These are phyloP conservation scores for Eucalyptus caleyi DNA, from an alignment of 345 rosid genomes.

Conservation along the genomic window DNA sequence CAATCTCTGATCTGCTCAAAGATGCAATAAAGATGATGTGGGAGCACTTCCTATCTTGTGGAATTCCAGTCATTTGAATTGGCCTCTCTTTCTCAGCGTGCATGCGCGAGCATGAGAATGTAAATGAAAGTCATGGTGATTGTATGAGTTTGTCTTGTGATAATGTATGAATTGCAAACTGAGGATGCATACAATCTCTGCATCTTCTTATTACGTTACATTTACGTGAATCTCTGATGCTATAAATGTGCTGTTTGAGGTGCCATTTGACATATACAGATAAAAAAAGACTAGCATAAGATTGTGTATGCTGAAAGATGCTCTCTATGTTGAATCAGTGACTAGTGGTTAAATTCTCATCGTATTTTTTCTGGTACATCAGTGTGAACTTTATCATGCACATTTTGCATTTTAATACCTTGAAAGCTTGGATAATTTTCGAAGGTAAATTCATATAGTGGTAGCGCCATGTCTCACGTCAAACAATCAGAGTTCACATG, in stretches of 20 bases:
- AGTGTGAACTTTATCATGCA: neutral
- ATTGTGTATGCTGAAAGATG: neutral
- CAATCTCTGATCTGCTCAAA: conserved; percentile 9
- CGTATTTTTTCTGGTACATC: neutral
- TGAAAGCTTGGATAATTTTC: neutral
- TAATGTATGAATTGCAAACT: neutral
- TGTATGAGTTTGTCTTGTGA: neutral
- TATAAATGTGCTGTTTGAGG: neutral
- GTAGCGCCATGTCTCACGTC: neutral
- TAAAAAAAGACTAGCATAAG: neutral
- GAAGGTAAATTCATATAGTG: neutral
- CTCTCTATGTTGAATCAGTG: neutral
- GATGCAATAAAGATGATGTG: conserved; percentile 26
- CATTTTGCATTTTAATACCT: neutral
- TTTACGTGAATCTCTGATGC: neutral
- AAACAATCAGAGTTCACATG: neutral
- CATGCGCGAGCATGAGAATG: neutral
- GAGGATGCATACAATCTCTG: neutral
- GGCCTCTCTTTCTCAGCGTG: neutral
- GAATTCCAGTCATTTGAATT: neutral
- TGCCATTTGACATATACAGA: neutral
- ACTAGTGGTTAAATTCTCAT: neutral
- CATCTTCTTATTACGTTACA: neutral
- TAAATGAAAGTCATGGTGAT: neutral
- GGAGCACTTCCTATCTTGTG: conserved; percentile 15